Evolutionary conservation across 169 alveolate genomes (phyloP).

Genomic region (Cryptosporidium sp.): DNA sequence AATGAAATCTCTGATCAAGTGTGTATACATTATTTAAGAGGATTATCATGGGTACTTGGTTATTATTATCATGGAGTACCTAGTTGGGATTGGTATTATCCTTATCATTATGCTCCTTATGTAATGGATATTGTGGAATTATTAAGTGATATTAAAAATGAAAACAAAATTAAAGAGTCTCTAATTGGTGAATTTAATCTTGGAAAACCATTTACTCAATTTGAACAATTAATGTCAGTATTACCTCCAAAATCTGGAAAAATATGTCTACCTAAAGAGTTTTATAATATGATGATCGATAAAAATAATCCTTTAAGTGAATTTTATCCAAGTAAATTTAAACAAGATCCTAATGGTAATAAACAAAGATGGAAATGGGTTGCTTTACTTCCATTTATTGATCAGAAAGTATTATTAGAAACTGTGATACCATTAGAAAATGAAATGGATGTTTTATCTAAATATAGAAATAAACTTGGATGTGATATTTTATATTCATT

Average conservation of each 20-base stretch:
- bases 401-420: constrained; percentile 81
- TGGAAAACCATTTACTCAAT: constrained; percentile 95
- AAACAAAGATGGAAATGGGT: constrained; percentile 87
- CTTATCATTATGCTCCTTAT: constrained; percentile 99
- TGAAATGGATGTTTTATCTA: constrained; percentile 78
- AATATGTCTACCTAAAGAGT: constrained; percentile 89
- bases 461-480: constrained; percentile 81
- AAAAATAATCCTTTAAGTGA: constrained; percentile 82
- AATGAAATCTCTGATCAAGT: constrained; percentile 43
- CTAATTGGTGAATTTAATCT: constrained; percentile 16
- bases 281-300: constrained; percentile 82
- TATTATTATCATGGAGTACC: constrained; percentile 94
- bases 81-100: constrained; percentile 99
- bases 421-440: constrained; percentile 84
- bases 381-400: constrained; percentile 89
- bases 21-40: constrained; percentile 91
- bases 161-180: constrained; percentile 21
- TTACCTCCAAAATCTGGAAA: constrained; percentile 95
- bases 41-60: constrained; percentile 94
- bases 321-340: constrained; percentile 85
- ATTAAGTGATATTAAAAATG: not conserved
- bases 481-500: constrained; percentile 57
- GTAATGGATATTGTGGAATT: constrained; percentile 88
- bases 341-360: constrained; percentile 88
- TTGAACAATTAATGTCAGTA: constrained; percentile 95